Evolutionary conservation across 768 basidiomycete genomes (phyloP), one percentile per base, ranked within the genome.

Genomic region (Tremella mesenterica): DNA sequence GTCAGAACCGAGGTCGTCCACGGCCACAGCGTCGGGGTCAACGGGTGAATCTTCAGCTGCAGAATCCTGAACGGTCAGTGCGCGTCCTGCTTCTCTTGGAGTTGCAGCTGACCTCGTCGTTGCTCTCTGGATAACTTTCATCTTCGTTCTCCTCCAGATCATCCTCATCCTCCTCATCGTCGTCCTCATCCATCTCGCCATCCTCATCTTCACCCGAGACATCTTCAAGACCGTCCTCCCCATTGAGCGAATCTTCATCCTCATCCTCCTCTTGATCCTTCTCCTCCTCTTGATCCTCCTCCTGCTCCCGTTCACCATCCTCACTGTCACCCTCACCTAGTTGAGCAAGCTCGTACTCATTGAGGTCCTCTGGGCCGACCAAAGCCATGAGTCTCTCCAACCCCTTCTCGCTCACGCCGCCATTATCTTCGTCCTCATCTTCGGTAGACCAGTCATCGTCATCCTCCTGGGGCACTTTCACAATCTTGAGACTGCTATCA

Each of bases 1-100:
- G 29, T 78, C 72, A 12, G 65, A 76, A 16, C 78, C 79, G 5
- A 81, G 75, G 34, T 88, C 85, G 59, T 89, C 88, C 9, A 89
- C 73, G 0, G 80, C 36, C 8, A 58, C 12, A 44, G 47, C 61
- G 25, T 76, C 77, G 2, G 69, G 76, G 28, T 59, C 65, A 30
- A 52, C n/a, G n/a, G n/a, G n/a, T n/a, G n/a, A n/a, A n/a, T n/a
- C n/a, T n/a, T n/a, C n/a, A n/a, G n/a, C n/a, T n/a, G n/a, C n/a
- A n/a, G n/a, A 44, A 2, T 75, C 76, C 21, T 69, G 67, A 4
- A 74, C 71, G 12, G 72, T 71, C 28, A 69, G 44, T 6, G 55
- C 38, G 31, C 47, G 44, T 64, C 57, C 9, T 53, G 34, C 27
- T 23, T 20, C 39, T 36, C 6, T 23, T 44, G 44, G 10, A 31